Base-by-base conservation (phyloP, 139 green algal species). In the Dunaliella sp. region DNA sequence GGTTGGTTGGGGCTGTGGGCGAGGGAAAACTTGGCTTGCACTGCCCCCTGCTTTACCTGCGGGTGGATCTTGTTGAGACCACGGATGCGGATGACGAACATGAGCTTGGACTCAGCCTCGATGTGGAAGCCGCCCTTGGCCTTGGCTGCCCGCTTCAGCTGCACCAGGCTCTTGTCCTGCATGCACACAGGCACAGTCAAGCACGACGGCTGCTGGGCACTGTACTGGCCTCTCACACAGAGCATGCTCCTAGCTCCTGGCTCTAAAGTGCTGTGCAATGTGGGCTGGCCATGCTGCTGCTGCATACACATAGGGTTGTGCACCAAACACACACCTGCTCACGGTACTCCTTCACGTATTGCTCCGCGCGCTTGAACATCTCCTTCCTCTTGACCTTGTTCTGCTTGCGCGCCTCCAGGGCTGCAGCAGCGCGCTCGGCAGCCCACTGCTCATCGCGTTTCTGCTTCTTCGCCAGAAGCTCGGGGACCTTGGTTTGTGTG, bases 291-390 rank as follows among this genome's bases (percentile, higher is more conserved):
- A 84, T 59, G 28, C 74, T 74, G 87, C 80, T 75, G 74, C 78
- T 86, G 36, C 77, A 16, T n/a, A n/a, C n/a, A n/a, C n/a, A n/a
- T n/a, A n/a, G n/a, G n/a, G n/a, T n/a, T n/a, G n/a, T n/a, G n/a
- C n/a, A n/a, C 31, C 37, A 65, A 77, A 48, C 74, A 34, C 36
- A 65, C 48, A 97, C 97, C 96, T 98, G 90, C 38, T 91, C n/a
- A 26, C 96, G 92, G 95, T 98, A 99, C 91, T 99, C 97, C 89
- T 98, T 96, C n/a, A 98, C 96, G 90, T 99, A 99, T 86, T 94
- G 82, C 94, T 99, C 97, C 34, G 97, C 97, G 38, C 95, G 91
- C 94, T 99, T 99, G 92, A 99, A 98, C 85, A 99, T 96, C 31
- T 96, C 93, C 86, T 93, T 93, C 72, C 94, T 86, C 21, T 90